These are phyloP conservation scores for Phylloporus rhodoxanthus DNA, from an alignment of 768 basidiomycete species.

Conservation along the genomic window DNA sequence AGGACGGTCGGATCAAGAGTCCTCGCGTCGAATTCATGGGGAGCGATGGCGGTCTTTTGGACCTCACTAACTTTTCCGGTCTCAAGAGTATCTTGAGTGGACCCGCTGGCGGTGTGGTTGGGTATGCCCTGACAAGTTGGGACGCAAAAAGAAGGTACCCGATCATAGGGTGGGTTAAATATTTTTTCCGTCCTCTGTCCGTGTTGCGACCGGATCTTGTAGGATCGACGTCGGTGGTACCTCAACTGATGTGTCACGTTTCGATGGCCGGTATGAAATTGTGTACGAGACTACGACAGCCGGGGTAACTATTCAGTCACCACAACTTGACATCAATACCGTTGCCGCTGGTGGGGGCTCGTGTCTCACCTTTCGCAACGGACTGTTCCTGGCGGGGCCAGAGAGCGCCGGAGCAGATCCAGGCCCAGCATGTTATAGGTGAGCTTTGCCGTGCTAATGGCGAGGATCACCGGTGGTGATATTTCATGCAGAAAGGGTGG, in stretches of 20 bases:
- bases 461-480: neutral
- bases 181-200: neutral
- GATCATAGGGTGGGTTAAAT: slow-evolving; percentile 68
- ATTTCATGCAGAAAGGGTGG: slow-evolving; percentile 67
- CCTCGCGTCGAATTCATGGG: slow-evolving; percentile 94
- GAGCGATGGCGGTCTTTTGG: slow-evolving; percentile 82
- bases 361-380: slow-evolving; percentile 82
- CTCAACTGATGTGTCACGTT: slow-evolving; percentile 92
- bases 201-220: neutral
- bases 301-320: slow-evolving; percentile 85
- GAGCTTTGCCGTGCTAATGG: slow-evolving; percentile 11
- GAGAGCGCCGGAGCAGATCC: slow-evolving; percentile 93
- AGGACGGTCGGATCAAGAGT: slow-evolving; percentile 50
- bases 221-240: slow-evolving; percentile 94
- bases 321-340: slow-evolving; percentile 92
- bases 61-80: slow-evolving; percentile 81
- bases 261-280: slow-evolving; percentile 83
- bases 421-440: slow-evolving; percentile 89
- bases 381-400: slow-evolving; percentile 86
- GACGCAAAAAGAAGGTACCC: slow-evolving; percentile 63
- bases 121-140: slow-evolving; percentile 87
- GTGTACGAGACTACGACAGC: slow-evolving; percentile 96
- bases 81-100: slow-evolving; percentile 90
- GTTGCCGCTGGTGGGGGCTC: slow-evolving; percentile 95
- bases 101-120: slow-evolving; percentile 94